phyloP scores from a whole-genome alignment of 2,329 filamentous ascomycete species.

The Paecilomyces variotii region DNA sequence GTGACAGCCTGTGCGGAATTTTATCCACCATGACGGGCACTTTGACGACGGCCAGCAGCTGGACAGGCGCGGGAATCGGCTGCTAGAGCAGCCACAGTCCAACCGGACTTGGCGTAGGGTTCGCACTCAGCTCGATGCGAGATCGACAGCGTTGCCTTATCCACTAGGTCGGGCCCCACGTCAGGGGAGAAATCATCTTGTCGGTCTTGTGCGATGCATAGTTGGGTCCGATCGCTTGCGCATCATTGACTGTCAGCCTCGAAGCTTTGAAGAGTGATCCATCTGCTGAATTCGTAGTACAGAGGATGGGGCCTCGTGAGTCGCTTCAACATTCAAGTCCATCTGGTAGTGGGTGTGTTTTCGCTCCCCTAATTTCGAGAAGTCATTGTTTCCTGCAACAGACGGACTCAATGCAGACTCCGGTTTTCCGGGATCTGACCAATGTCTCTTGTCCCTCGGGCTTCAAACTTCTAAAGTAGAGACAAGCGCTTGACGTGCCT shows the following conservation, averaged over 20 bases:
- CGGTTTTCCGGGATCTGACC: not conserved
- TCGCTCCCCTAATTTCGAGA: not conserved
- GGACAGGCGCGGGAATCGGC: not conserved
- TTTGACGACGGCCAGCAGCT: not conserved
- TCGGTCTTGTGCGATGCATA: not conserved
- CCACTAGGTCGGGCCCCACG: not conserved
- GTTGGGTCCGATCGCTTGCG: not conserved
- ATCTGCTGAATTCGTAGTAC: too few species aligned
- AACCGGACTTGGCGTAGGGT: not conserved
- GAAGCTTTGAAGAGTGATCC: not conserved
- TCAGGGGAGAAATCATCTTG: not conserved
- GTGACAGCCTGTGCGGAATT: not conserved
- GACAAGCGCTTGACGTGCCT: not conserved
- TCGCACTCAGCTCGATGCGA: constrained; percentile 4
- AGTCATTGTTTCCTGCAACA: not conserved
- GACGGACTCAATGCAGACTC: not conserved
- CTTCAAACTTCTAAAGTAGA: not conserved
- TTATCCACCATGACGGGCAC: not conserved
- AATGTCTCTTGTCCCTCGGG: not conserved
- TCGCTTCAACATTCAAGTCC: not conserved
- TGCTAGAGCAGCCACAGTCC: not conserved
- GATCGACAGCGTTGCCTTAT: constrained; percentile 6
- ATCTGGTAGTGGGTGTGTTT: not conserved
- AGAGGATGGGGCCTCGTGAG: not conserved
- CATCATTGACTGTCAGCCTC: not conserved